phyloP scores from a whole-genome alignment of 176 grass and related monocot species.

The Otatea glauca region DNA sequence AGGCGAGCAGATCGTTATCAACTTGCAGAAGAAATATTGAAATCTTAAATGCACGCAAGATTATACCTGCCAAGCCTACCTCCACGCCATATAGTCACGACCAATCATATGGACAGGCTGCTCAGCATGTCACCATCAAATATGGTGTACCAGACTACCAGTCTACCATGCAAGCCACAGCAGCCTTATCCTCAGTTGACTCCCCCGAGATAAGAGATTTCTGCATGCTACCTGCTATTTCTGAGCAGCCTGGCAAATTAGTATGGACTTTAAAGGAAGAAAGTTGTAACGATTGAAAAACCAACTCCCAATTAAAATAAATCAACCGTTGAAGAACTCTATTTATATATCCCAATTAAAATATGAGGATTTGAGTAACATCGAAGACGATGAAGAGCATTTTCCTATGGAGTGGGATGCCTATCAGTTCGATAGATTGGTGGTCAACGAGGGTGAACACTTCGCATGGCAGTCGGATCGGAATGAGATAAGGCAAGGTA shows the following conservation, averaged over 20 bases:
- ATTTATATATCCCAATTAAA: too few species aligned
- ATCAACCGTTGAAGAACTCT: slow-evolving; percentile 46
- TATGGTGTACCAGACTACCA: slow-evolving; percentile 23
- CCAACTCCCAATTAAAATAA: slow-evolving; percentile 35
- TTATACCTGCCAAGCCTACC: slow-evolving; percentile 16
- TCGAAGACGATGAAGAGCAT: too few species aligned
- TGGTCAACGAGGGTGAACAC: too few species aligned
- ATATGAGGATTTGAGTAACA: too few species aligned
- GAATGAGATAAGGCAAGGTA: too few species aligned
- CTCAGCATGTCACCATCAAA: slow-evolving; percentile 45
- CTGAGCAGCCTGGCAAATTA: slow-evolving; percentile 61
- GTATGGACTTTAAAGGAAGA: slow-evolving; percentile 31
- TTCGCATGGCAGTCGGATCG: too few species aligned
- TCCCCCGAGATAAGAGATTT: slow-evolving; percentile 44
- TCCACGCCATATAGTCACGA: slow-evolving; percentile 11
- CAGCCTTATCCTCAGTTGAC: slow-evolving; percentile 40
- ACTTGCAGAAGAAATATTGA: slow-evolving; percentile 33
- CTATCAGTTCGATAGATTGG: too few species aligned
- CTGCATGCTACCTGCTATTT: slow-evolving; percentile 57
- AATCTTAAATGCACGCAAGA: slow-evolving; percentile 40
- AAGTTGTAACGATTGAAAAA: slow-evolving; percentile 34
- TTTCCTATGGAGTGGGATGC: too few species aligned
- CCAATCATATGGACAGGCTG: slow-evolving; percentile 25
- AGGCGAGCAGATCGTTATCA: neutral
- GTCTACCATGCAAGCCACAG: slow-evolving; percentile 38